Evolutionary conservation across 1,139 yeast genomes (phyloP), one percentile per base, ranked within the genome.

Genomic region (Ogataea hybrid): DNA sequence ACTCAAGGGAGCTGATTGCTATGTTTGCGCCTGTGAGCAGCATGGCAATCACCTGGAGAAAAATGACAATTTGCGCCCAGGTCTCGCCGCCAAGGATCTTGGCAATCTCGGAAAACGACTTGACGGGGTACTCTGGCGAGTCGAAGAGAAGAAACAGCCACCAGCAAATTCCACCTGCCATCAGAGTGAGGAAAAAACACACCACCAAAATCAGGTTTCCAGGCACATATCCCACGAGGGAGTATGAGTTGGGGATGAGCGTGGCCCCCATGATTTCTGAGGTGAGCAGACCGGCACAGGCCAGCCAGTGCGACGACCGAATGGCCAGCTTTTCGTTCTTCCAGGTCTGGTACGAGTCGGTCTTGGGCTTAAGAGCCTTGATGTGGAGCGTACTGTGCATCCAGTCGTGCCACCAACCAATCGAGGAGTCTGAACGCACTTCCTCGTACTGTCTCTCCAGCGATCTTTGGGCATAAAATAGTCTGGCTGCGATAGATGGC

Each of bases 211-310:
- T 56, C 31, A 69, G 54, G 37, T 64, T 58, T 9, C 73, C 71
- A 8, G 74, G 73, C 8, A 65, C 74, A 45, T 59, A 69, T 1
- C 75, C 76, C 35, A 71, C 53, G 41, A 65, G 63, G 5, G 70
- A 56, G 27, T 70, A 54, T 6, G 74, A 69, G 48, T 67, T 69
- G 5, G 75, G 75, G n/a, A 74, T 72, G 38, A 64, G 56, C 14
- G 63, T 57, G 6, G 76, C 75, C 14, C 76, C 76, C 46, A 71
- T 62, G 39, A 71, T 69, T 56, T 71, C 76, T 5, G 75, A 68
- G 9, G 76, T 70, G 37, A 71, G 65, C 37, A 71, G 58, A 51
- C 64, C 70, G 46, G 71, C 69, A n/a, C 69, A 71, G 1, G 69
- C 58, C 39, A 62, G 20, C 56, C 56, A 52, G 27, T 48, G 47